A percentile compares a stretch with the other conserved stretches of the same genome.
phyloP scores from a whole-genome alignment of 352 stramenopile species.

The Globisporangium emineosum region DNA sequence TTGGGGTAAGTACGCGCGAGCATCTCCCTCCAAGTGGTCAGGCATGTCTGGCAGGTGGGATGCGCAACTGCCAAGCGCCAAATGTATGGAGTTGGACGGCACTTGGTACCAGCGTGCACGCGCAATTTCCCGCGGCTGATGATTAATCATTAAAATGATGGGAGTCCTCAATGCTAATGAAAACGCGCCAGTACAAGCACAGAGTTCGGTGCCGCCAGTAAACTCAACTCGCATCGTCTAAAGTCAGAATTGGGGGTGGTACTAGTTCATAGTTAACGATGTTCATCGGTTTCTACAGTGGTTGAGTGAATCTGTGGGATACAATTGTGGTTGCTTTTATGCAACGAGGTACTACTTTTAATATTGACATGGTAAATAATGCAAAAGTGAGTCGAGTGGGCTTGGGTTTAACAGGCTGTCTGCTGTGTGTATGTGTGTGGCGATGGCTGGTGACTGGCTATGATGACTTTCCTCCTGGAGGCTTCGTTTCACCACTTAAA shows the following conservation, averaged over 20 bases:
- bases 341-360: neutral
- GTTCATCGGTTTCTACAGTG: neutral
- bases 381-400: neutral
- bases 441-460: neutral
- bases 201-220: neutral
- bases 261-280: neutral
- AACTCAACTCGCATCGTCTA: neutral
- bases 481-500: conserved; percentile 8
- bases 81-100: neutral
- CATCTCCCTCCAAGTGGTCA: neutral
- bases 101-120: neutral
- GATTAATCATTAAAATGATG: neutral
- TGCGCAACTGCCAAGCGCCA: neutral
- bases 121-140: neutral
- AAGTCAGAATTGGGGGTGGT: neutral
- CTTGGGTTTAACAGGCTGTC: neutral
- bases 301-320: neutral
- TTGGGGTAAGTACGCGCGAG: neutral
- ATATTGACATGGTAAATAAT: neutral
- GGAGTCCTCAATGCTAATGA: neutral
- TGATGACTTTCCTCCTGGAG: neutral
- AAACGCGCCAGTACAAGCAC: no score
- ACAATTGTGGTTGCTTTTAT: neutral
- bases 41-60: neutral
- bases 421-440: neutral